A percentile compares a stretch with the other conserved stretches of the same genome.
Conservation (phyloP, 208 protist genomes). For the Trypanosoma scelopori region DNA sequence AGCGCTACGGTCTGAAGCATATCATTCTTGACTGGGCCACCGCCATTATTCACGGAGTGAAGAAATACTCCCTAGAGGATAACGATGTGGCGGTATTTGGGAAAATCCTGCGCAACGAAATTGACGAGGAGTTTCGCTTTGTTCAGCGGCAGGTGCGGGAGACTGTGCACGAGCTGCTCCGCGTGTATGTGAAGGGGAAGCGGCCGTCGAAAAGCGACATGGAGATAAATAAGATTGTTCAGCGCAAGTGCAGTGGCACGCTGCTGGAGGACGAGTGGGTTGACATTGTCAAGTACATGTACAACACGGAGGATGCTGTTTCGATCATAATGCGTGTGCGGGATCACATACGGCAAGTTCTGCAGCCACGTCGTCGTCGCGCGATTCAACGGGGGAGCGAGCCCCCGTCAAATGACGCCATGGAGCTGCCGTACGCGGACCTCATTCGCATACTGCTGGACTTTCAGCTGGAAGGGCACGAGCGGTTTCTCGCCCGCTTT, state of each 20-base stretch:
- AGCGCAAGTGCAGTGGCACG: conserved; percentile 47
- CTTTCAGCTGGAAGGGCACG: conserved; percentile 90
- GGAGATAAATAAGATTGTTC: conserved; percentile 54
- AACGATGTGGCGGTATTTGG: conserved; percentile 91
- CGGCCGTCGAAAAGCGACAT: conserved; percentile 41
- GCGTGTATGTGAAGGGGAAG: conserved; percentile 58
- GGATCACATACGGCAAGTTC: conserved; percentile 46
- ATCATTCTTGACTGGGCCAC: conserved; percentile 83
- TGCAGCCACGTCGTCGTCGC: conserved; percentile 25
- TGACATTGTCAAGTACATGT: conserved; percentile 89
- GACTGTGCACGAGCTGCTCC: conserved; percentile 82
- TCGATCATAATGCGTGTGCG: conserved; percentile 63
- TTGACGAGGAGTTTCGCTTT: conserved; percentile 91
- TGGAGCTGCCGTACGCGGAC: conserved; percentile 55
- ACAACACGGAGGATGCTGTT: conserved; percentile 75
- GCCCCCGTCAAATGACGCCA: conserved; percentile 14
- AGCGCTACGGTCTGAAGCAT: conserved; percentile 85
- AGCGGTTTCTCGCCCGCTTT: conserved; percentile 81
- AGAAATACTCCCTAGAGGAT: conserved; percentile 69
- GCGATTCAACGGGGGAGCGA: conserved; percentile 16
- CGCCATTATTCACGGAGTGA: conserved; percentile 72
- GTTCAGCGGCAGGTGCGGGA: conserved; percentile 86
- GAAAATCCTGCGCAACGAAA: conserved; percentile 89
- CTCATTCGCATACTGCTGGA: conserved; percentile 82
- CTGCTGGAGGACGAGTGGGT: conserved; percentile 80